A percentile compares a stretch with the other conserved stretches of the same genome.
These are phyloP conservation scores for Adenanthera pavonina DNA, from an alignment of 306 rosid genomes.

Conservation along the genomic window DNA sequence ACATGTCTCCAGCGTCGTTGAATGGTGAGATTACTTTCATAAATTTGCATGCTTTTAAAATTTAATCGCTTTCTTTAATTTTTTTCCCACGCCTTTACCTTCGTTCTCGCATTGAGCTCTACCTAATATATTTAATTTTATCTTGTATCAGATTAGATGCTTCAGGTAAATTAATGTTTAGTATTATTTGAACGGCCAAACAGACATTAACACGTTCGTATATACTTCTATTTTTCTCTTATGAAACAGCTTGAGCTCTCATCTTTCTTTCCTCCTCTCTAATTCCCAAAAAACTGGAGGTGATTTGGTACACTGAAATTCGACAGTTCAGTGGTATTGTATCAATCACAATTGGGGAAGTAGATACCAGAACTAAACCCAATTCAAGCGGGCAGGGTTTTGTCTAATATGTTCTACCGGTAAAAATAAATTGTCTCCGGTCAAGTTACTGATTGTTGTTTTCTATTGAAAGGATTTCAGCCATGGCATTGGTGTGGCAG, in stretches of 20 bases:
- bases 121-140: neutral
- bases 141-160: neutral
- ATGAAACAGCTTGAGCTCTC: neutral
- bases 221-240: neutral
- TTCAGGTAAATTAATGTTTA: neutral
- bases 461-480: slow-evolving; percentile 66
- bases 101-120: neutral
- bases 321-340: neutral
- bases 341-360: neutral
- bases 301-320: neutral
- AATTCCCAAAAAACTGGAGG: neutral
- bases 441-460: neutral
- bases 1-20: slow-evolving; percentile 89
- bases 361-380: neutral
- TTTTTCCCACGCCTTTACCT: neutral
- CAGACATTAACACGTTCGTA: neutral
- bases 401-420: neutral
- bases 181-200: neutral
- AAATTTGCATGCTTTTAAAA: neutral
- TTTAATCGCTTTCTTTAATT: neutral
- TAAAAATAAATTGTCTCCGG: neutral
- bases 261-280: neutral
- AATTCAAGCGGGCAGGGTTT: neutral
- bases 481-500: slow-evolving; percentile 97
- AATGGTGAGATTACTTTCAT: slow-evolving; percentile 57